phyloP scores from a whole-genome alignment of 805 yeast genomes.

The Saturnispora galanensis region DNA sequence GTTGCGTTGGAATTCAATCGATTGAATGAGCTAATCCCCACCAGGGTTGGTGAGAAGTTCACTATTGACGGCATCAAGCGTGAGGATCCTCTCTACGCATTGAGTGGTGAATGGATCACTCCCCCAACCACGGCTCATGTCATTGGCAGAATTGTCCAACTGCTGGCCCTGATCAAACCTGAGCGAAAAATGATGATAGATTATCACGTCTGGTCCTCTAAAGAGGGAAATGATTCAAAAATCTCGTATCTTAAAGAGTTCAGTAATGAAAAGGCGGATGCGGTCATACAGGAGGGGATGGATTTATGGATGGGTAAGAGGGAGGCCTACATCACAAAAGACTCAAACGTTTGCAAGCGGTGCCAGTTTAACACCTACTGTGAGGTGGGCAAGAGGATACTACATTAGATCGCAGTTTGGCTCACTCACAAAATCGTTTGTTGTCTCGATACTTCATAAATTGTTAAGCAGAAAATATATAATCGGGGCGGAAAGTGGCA shows the following conservation, averaged over 20 bases:
- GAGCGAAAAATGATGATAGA: conserved; percentile 32
- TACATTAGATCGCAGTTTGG: background rate
- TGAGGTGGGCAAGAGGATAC: background rate
- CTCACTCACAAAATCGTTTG: too few relatives aligned
- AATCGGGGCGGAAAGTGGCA: too few relatives aligned
- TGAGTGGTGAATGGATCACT: conserved; percentile 33
- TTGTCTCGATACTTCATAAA: too few relatives aligned
- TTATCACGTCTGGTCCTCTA: conserved; percentile 1
- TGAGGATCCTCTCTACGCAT: conserved; percentile 2
- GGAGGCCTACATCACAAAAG: conserved; percentile 36
- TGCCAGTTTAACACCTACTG: conserved; percentile 35
- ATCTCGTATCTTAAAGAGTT: conserved; percentile 25
- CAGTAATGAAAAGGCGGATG: conserved; percentile 24
- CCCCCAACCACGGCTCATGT: conserved; percentile 50
- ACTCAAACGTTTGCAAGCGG: conserved; percentile 35
- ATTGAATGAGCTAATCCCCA: background rate
- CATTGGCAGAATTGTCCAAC: conserved; percentile 44
- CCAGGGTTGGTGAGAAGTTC: background rate
- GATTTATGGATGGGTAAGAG: conserved; percentile 53
- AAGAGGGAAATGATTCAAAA: too few relatives aligned
- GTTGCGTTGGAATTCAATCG: conserved; percentile 33
- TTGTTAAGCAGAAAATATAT: too few relatives aligned
- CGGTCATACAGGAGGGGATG: conserved; percentile 28
- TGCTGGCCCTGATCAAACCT: conserved; percentile 29
- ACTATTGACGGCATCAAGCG: background rate